Base-by-base conservation (phyloP, 2,329 filamentous ascomycete genomes). In the Phialocephala subalpina region DNA sequence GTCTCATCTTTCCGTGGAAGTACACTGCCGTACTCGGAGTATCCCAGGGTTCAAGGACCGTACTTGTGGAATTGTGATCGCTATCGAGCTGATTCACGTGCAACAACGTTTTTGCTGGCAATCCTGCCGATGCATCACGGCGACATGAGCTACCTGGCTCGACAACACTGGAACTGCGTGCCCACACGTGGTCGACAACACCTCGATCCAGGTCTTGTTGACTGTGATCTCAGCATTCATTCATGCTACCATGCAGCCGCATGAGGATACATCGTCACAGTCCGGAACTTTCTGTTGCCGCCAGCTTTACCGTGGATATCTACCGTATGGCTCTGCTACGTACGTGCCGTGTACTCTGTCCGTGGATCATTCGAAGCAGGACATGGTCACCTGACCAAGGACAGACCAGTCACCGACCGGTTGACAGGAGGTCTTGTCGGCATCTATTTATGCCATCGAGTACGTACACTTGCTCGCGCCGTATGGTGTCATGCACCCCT, bases 381-480 rank as follows among this genome's bases (percentile, higher is more conserved):
- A 53, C 49, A 16, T 25, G 49, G 49, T 53, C 49, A 53, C 49
- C 36, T 60, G 36, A 52, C 38, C 60, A 63, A 42, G 57, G 35
- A 59, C 14, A 56, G 64, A 70, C 62, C 62, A n/a, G 65, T 71
- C 63, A 64, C 68, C 70, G 62, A 35, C 67, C 67, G 64, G 65
- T 70, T 61, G 67, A 62, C 59, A 60, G 36, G 64, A 60, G 52
- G 61, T 68, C 63, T 52, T 60, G 63, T 42, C 66, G 73, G 72
- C 70, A 75, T 72, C 57, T 56, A 73, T 67, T 72, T 40, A 70
- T 74, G 73, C 71, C 72, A 45, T 52, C 67, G 73, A 74, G 75
- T 76, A 76, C 74, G 75, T 76, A 73, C 69, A 73, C 67, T 67
- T 74, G 65, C 66, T 72, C 65, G 67, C 60, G 70, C 70, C 69